Conservation (phyloP, 1,139 yeast species). For the Debaryomycetaceae sp. region DNA sequence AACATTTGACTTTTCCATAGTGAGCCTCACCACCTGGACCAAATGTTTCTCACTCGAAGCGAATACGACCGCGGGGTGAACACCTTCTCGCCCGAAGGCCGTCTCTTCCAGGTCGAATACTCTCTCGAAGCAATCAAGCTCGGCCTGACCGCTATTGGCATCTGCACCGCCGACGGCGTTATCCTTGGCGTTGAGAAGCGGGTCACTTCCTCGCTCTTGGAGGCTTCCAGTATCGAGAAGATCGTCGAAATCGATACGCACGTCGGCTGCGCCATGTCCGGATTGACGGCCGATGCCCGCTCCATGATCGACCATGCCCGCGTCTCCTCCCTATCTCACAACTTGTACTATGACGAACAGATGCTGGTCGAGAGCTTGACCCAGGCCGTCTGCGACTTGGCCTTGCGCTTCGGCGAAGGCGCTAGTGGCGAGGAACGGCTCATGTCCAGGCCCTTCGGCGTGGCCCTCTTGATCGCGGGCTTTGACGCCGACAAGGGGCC, state of each 20-base stretch:
- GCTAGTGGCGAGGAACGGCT: conserved; percentile 94
- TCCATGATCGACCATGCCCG: conserved; percentile 98
- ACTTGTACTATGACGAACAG: conserved; percentile 83
- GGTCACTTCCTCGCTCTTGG: conserved; percentile 86
- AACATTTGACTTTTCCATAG: too few species aligned
- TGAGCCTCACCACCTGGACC: too few species aligned
- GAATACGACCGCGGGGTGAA: conserved; percentile 99
- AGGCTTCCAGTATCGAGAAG: conserved; percentile 89
- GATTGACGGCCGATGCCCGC: conserved; percentile 96
- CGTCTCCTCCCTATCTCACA: conserved; percentile 81
- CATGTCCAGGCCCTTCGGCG: conserved; percentile 99
- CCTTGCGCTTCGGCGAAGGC: conserved; percentile 95
- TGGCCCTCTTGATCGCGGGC: conserved; percentile 93
- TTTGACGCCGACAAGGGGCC: conserved; percentile 89
- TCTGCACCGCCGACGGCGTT: conserved; percentile 94
- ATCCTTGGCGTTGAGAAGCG: conserved; percentile 94
- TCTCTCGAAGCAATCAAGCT: conserved; percentile 94
- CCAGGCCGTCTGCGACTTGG: conserved; percentile 94
- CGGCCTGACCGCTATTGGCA: conserved; percentile 97
- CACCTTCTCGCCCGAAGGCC: conserved; percentile 97
- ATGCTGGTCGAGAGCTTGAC: conserved; percentile 90
- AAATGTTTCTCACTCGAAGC: conserved; percentile 94
- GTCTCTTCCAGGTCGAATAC: conserved; percentile 96
- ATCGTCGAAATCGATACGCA: conserved; percentile 91
- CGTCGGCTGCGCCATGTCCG: conserved; percentile 98